A percentile compares a stretch with the other conserved stretches of the same genome.
These are phyloP conservation scores for Zostera marina DNA, from an alignment of 116 monocot species.

Conservation along the genomic window DNA sequence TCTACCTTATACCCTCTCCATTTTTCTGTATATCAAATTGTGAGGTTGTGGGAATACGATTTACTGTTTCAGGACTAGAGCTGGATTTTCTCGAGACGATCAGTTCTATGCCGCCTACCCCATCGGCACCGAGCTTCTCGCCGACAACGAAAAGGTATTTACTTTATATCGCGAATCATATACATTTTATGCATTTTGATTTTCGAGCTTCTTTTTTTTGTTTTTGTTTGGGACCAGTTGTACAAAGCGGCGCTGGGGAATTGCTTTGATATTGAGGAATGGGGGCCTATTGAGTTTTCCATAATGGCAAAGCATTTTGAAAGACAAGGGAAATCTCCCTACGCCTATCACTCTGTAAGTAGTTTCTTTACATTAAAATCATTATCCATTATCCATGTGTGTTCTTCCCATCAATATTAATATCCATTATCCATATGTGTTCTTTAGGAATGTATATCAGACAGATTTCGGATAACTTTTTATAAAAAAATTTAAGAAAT, in stretches of 20 bases:
- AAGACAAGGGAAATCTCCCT: slow-evolving; percentile 89
- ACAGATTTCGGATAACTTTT: too few species aligned
- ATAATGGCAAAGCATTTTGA: slow-evolving; percentile 97
- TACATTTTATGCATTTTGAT: not conserved
- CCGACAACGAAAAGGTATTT: slow-evolving; percentile 63
- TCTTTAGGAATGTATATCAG: too few species aligned
- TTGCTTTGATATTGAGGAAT: slow-evolving; percentile 84
- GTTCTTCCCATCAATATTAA: too few species aligned
- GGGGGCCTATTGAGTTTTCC: slow-evolving; percentile 88
- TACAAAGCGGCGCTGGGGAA: slow-evolving; percentile 88
- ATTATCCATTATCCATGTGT: not conserved
- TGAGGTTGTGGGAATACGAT: not conserved
- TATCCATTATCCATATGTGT: too few species aligned
- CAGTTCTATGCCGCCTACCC: slow-evolving; percentile 84
- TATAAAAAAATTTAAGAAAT: too few species aligned
- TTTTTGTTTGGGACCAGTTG: slow-evolving; percentile 26
- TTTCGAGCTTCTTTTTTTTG: not conserved
- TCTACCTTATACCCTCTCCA: slow-evolving; percentile 1
- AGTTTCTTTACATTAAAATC: not conserved
- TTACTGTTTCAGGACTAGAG: slow-evolving; percentile 43
- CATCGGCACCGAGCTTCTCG: slow-evolving; percentile 67
- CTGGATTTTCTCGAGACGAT: slow-evolving; percentile 71
- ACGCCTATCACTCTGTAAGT: slow-evolving; percentile 88
- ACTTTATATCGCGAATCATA: not conserved
- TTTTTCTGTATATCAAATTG: not conserved